Conservation (phyloP, 176 grass and related monocot genomes). For the Triticum aestivum region DNA sequence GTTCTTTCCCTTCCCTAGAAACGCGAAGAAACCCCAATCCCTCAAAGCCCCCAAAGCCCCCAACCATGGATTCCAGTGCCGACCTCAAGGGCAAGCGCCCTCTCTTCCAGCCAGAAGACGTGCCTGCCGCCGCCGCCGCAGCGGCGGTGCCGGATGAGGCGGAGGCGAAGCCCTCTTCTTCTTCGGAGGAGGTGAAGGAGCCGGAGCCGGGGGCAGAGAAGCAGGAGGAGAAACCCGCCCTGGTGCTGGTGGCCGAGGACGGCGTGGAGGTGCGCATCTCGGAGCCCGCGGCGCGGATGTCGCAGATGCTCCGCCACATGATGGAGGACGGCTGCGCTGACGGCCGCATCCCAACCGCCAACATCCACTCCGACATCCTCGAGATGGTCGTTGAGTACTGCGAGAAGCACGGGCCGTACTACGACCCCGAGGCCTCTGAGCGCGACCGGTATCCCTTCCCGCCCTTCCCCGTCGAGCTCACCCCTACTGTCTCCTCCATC, state of each 20-base stretch:
- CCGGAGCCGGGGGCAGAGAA: not conserved
- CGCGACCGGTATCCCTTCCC: constrained; percentile 28
- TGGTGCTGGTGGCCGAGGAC: constrained; percentile 34
- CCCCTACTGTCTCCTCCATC: not conserved
- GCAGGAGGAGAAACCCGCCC: not conserved
- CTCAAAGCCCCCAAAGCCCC: not conserved
- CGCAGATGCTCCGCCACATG: constrained; percentile 42
- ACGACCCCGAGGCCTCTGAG: constrained; percentile 24
- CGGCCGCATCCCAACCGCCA: constrained; percentile 40
- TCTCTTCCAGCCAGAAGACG: not conserved
- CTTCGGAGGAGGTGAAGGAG: not conserved
- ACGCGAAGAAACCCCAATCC: not conserved
- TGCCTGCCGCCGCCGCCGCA: not conserved
- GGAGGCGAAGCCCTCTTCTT: not conserved
- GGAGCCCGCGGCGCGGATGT: constrained; percentile 49
- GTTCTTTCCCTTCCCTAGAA: not conserved
- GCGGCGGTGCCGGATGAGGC: not conserved
- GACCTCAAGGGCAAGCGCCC: constrained; percentile 36
- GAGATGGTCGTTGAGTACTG: constrained; percentile 55
- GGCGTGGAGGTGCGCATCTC: constrained; percentile 52
- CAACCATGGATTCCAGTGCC: constrained; percentile 21
- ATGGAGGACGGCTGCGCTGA: constrained; percentile 52
- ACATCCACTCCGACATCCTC: constrained; percentile 42
- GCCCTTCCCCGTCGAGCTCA: constrained; percentile 32
- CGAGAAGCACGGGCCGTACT: constrained; percentile 53